phyloP scores from a whole-genome alignment of 1,284 basidiomycete species.

The Apiotrichum siamense region DNA sequence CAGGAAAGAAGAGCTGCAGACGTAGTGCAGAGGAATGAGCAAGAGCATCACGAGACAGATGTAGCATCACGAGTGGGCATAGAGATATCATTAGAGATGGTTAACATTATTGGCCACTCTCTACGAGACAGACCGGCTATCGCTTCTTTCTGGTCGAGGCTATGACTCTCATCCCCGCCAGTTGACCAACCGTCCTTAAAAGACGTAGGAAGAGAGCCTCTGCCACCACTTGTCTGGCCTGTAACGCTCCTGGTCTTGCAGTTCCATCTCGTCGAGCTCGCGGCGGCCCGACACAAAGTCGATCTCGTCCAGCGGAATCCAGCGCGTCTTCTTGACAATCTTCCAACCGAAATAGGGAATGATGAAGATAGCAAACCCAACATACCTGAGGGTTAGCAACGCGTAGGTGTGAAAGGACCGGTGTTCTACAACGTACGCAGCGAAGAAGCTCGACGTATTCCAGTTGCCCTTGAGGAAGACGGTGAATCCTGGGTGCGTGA shows the following conservation, averaged over 20 bases:
- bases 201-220: constrained; percentile 25
- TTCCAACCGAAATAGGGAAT: constrained; percentile 57
- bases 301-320: constrained; percentile 55
- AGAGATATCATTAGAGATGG: too few species aligned
- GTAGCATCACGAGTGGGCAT: too few species aligned
- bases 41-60: too few species aligned
- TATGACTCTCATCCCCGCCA: too few species aligned
- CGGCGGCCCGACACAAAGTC: constrained; percentile 61
- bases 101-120: too few species aligned
- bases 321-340: constrained; percentile 53
- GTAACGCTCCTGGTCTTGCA: constrained; percentile 28
- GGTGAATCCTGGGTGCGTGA: constrained; percentile 48
- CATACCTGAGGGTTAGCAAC: not conserved
- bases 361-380: constrained; percentile 37
- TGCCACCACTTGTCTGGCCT: constrained; percentile 20
- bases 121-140: too few species aligned
- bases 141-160: too few species aligned
- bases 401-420: constrained; percentile 24
- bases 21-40: too few species aligned
- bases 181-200: too few species aligned
- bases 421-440: constrained; percentile 49
- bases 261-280: constrained; percentile 57
- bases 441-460: constrained; percentile 39
- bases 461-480: constrained; percentile 60
- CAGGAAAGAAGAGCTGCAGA: too few species aligned